Evolutionary conservation across 2,329 filamentous ascomycete species (phyloP).

Genomic region (Periconia macrospinosa): DNA sequence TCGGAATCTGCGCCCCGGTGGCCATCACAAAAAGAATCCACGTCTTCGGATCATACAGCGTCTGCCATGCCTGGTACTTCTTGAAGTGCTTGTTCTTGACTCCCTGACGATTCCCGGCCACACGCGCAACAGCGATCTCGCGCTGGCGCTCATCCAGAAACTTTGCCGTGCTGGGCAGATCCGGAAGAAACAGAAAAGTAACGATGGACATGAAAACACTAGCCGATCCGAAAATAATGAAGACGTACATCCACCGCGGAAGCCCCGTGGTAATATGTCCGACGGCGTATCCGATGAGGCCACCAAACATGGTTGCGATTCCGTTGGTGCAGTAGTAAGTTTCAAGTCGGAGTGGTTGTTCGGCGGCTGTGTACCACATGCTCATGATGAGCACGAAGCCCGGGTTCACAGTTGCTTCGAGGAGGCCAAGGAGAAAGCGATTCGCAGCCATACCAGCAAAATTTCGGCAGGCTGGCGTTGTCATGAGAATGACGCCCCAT

Average conservation of each 20-base stretch:
- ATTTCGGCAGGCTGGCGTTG: slow-evolving; percentile 44
- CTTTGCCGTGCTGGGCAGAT: slow-evolving; percentile 48
- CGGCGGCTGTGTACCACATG: slow-evolving; percentile 46
- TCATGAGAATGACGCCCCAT: slow-evolving; percentile 47
- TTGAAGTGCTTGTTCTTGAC: slow-evolving; percentile 56
- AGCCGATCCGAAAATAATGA: slow-evolving; percentile 55
- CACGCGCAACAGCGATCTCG: slow-evolving; percentile 55
- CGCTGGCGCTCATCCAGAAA: slow-evolving; percentile 48
- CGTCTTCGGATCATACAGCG: slow-evolving; percentile 58
- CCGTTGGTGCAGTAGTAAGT: slow-evolving; percentile 63
- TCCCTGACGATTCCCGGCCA: slow-evolving; percentile 55
- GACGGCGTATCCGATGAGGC: slow-evolving; percentile 60
- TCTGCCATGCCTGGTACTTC: slow-evolving; percentile 48
- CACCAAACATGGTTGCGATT: slow-evolving; percentile 64
- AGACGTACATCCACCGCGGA: slow-evolving; percentile 60
- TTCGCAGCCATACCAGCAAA: slow-evolving; percentile 44
- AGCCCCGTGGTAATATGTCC: slow-evolving; percentile 60
- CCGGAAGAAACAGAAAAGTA: slow-evolving; percentile 45
- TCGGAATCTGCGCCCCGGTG: slow-evolving; percentile 58
- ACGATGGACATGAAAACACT: slow-evolving; percentile 43
- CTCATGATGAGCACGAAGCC: slow-evolving; percentile 41
- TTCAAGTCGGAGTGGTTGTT: slow-evolving; percentile 57
- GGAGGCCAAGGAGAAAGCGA: slow-evolving; percentile 40
- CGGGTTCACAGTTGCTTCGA: slow-evolving; percentile 42
- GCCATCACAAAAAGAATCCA: slow-evolving; percentile 53